These are phyloP conservation scores for Monilinia polystroma DNA, from an alignment of 2,329 filamentous ascomycete genomes.

Conservation along the genomic window DNA sequence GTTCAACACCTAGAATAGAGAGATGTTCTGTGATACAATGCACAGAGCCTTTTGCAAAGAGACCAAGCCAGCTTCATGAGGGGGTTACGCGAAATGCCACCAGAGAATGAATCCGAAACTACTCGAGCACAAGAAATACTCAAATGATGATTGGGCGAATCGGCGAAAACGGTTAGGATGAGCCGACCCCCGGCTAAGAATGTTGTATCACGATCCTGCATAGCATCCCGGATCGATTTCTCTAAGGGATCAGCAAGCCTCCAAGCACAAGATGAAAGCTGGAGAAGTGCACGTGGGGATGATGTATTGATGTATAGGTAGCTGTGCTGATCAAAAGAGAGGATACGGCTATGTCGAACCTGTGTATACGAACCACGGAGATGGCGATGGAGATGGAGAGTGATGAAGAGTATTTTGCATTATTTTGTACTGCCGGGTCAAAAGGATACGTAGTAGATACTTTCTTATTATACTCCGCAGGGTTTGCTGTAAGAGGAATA, in stretches of 20 bases:
- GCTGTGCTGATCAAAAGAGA: neutral
- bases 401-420: too few species aligned
- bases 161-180: neutral
- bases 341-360: neutral
- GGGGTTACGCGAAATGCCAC: conserved; percentile 17
- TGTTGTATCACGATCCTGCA: conserved; percentile 15
- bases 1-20: neutral
- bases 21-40: neutral
- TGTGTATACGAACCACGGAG: too few species aligned
- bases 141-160: neutral
- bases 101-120: neutral
- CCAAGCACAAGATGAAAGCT: neutral
- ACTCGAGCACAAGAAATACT: neutral
- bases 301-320: neutral
- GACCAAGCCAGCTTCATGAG: neutral
- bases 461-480: too few species aligned
- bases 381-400: too few species aligned
- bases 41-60: neutral
- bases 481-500: too few species aligned
- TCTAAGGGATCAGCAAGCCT: neutral
- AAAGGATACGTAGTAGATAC: too few species aligned
- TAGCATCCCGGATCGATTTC: conserved; percentile 7
- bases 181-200: neutral
- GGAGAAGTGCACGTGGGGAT: conserved; percentile 13
- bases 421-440: too few species aligned